These are phyloP conservation scores for Zygnema circumcarinatum DNA, from an alignment of 139 green algal species.

Conservation along the genomic window DNA sequence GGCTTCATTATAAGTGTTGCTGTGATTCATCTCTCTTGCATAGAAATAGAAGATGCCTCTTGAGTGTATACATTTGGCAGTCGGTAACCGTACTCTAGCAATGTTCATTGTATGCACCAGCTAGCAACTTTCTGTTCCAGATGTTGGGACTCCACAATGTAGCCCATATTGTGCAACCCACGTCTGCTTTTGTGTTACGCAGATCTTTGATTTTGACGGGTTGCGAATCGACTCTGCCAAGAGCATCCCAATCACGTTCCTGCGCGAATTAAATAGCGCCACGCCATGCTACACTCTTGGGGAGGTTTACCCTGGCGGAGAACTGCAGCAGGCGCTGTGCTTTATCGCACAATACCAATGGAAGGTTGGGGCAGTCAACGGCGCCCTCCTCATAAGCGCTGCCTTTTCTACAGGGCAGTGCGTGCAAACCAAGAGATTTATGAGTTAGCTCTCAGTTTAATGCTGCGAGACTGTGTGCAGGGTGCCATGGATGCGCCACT, in stretches of 20 bases:
- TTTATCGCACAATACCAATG: neutral
- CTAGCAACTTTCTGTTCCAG: too few species aligned
- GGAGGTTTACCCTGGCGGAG: neutral
- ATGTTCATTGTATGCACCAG: too few species aligned
- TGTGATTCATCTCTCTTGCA: too few species aligned
- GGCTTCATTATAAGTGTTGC: too few species aligned
- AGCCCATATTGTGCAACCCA: too few species aligned
- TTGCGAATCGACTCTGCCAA: neutral
- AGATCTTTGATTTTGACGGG: conserved; percentile 3
- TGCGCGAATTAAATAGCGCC: neutral
- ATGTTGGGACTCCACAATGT: too few species aligned
- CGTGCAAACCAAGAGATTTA: neutral
- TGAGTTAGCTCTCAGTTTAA: neutral
- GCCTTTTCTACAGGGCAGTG: neutral
- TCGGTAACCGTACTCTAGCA: too few species aligned
- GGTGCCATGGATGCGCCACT: conserved; percentile 2
- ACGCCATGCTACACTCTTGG: neutral
- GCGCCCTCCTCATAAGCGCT: neutral
- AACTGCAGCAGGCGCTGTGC: neutral
- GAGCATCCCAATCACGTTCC: neutral
- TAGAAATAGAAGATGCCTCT: too few species aligned
- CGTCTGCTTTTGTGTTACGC: too few species aligned
- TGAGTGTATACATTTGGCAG: too few species aligned
- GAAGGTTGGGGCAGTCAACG: neutral
- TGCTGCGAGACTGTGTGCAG: neutral